A percentile compares a stretch with the other conserved stretches of the same genome.
phyloP scores from a whole-genome alignment of 345 rosid species.

The Zanthoxylum bungeanum region DNA sequence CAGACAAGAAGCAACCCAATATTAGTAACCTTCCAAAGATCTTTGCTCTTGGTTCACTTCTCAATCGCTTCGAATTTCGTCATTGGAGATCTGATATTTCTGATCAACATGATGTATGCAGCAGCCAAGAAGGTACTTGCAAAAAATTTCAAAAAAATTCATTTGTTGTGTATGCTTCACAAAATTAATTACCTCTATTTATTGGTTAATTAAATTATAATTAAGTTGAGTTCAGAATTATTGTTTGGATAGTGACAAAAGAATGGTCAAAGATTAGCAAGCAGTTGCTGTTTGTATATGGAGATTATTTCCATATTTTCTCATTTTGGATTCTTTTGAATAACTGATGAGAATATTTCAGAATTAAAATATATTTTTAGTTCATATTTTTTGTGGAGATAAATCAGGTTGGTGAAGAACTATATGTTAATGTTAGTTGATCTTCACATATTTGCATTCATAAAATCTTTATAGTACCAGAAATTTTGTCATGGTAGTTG shows the following conservation, averaged over 20 bases:
- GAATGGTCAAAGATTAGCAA: conserved; percentile 20
- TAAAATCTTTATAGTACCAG: neutral
- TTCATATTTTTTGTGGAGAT: too few relatives aligned
- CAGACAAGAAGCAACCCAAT: conserved; percentile 36
- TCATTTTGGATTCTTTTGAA: conserved; percentile 3
- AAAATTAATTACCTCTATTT: neutral
- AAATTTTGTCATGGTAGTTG: neutral
- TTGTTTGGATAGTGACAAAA: conserved; percentile 23
- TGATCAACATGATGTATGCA: conserved; percentile 38
- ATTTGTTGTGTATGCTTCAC: neutral
- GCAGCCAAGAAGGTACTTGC: conserved; percentile 95
- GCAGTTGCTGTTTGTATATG: neutral
- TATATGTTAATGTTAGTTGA: too few relatives aligned
- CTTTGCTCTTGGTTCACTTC: conserved; percentile 71
- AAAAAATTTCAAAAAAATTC: too few relatives aligned
- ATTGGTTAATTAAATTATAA: neutral
- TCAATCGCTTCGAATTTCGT: conserved; percentile 65
- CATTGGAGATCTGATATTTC: conserved; percentile 49
- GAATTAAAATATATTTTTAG: neutral
- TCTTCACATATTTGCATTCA: neutral
- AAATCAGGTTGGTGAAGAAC: neutral
- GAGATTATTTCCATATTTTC: too few relatives aligned
- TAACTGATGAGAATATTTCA: neutral
- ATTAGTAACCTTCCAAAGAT: conserved; percentile 52
- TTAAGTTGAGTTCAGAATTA: too few relatives aligned